phyloP scores from a whole-genome alignment of 495 filamentous ascomycete species.

The Clohesyomyces aquaticus region DNA sequence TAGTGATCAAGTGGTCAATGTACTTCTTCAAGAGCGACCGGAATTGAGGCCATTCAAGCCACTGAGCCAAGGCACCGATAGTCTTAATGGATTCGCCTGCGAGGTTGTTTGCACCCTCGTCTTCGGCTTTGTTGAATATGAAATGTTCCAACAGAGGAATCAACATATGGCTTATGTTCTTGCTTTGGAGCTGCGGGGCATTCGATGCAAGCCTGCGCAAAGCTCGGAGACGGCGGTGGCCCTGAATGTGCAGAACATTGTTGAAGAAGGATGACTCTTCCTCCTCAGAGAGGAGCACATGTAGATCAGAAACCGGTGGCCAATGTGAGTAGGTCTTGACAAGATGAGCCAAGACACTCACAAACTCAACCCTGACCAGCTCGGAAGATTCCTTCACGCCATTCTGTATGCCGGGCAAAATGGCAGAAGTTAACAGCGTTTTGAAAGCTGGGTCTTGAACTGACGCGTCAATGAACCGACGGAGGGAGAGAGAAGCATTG shows the following conservation, averaged over 20 bases:
- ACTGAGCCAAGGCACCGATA: conserved; percentile 71
- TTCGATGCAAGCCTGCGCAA: conserved; percentile 72
- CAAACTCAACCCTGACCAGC: conserved; percentile 77
- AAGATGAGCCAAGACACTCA: conserved; percentile 76
- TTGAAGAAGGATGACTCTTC: conserved; percentile 92
- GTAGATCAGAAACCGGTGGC: conserved; percentile 73
- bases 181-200: conserved; percentile 65
- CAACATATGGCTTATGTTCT: conserved; percentile 83
- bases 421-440: conserved; percentile 59
- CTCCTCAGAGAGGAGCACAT: conserved; percentile 73
- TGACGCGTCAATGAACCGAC: conserved; percentile 73
- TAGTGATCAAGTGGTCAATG: conserved; percentile 74
- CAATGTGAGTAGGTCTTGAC: conserved; percentile 70
- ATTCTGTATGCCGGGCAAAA: conserved; percentile 75
- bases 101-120: conserved; percentile 80
- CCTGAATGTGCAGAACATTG: conserved; percentile 89
- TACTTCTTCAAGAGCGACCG: conserved; percentile 79
- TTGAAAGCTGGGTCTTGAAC: conserved; percentile 50
- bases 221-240: conserved; percentile 82
- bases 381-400: conserved; percentile 79
- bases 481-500: conserved; percentile 79
- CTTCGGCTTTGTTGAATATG: conserved; percentile 75
- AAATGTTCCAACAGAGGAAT: conserved; percentile 93
- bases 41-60: conserved; percentile 90
- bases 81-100: conserved; percentile 78